Evolutionary conservation across 106 monocot species (phyloP).

Genomic region (Dendrobium officinale): DNA sequence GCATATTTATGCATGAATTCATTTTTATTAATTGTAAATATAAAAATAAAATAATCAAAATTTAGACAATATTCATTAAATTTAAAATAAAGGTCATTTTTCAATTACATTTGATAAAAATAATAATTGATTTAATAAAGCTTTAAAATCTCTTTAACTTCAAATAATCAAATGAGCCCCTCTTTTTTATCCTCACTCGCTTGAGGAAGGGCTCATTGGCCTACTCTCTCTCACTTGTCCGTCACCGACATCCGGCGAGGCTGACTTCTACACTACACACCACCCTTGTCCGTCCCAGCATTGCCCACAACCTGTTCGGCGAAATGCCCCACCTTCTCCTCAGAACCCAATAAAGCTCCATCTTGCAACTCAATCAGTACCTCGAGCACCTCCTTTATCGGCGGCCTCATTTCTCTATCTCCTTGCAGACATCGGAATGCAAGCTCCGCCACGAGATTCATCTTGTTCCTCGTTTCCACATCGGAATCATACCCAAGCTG

Average conservation of each 20-base stretch:
- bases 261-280: not conserved
- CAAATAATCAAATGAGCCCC: no score
- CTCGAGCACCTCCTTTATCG: slow-evolving; percentile 33
- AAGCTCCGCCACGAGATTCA: slow-evolving; percentile 23
- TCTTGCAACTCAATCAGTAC: slow-evolving; percentile 11
- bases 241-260: slow-evolving; percentile 1
- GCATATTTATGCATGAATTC: no score
- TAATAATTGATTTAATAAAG: no score
- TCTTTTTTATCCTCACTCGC: not conserved
- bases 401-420: slow-evolving; percentile 41
- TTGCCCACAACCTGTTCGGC: slow-evolving; percentile 1
- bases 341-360: not conserved
- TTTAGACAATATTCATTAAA: no score
- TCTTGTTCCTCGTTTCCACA: slow-evolving; percentile 10
- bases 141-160: no score
- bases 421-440: slow-evolving; percentile 37
- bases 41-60: no score
- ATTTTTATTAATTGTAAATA: no score
- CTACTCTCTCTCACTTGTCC: not conserved
- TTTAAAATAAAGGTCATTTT: no score
- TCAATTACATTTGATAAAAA: no score
- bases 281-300: not conserved
- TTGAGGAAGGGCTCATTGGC: not conserved
- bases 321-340: not conserved
- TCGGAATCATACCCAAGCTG: slow-evolving; percentile 22